Conservation (phyloP, 2,329 filamentous ascomycete species). For the Simplicillium sp. region DNA sequence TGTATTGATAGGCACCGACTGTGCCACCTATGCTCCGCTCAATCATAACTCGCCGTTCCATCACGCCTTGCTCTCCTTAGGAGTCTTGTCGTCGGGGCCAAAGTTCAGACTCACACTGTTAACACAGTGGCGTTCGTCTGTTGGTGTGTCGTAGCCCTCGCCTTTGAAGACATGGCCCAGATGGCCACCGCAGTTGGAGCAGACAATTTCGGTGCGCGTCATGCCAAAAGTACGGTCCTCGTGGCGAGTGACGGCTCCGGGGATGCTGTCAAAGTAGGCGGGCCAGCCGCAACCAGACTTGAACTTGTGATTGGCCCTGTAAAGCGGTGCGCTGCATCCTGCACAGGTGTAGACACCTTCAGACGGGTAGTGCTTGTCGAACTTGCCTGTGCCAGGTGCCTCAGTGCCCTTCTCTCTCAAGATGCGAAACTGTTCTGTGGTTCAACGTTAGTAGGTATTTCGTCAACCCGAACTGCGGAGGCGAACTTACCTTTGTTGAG, state of each 20-base stretch:
- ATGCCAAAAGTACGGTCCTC: constrained; percentile 72
- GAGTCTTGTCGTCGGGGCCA: constrained; percentile 49
- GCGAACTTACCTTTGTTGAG: constrained; percentile 45
- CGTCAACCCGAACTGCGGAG: not conserved
- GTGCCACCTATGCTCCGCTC: too few relatives aligned
- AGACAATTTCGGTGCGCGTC: constrained; percentile 85
- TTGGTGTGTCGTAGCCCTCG: constrained; percentile 74
- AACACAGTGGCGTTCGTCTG: constrained; percentile 94
- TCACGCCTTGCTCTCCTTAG: constrained; percentile 27
- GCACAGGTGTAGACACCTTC: constrained; percentile 79
- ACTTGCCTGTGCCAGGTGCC: constrained; percentile 66
- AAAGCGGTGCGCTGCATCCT: constrained; percentile 78
- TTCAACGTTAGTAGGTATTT: constrained; percentile 5
- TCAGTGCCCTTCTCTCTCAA: constrained; percentile 91
- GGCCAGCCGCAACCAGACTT: constrained; percentile 96
- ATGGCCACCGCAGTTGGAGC: constrained; percentile 88
- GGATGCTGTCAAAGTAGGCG: constrained; percentile 92
- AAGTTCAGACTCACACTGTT: constrained; percentile 91
- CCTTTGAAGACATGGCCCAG: constrained; percentile 93
- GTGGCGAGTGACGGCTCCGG: constrained; percentile 78
- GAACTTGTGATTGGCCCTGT: constrained; percentile 92
- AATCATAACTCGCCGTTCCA: too few relatives aligned
- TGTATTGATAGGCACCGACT: too few relatives aligned
- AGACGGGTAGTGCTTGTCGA: constrained; percentile 73
- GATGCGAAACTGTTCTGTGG: constrained; percentile 84